Evolutionary conservation across 805 yeast species (phyloP), one percentile per base, ranked within the genome.

Genomic region (Sugiyamaella marilandica): DNA sequence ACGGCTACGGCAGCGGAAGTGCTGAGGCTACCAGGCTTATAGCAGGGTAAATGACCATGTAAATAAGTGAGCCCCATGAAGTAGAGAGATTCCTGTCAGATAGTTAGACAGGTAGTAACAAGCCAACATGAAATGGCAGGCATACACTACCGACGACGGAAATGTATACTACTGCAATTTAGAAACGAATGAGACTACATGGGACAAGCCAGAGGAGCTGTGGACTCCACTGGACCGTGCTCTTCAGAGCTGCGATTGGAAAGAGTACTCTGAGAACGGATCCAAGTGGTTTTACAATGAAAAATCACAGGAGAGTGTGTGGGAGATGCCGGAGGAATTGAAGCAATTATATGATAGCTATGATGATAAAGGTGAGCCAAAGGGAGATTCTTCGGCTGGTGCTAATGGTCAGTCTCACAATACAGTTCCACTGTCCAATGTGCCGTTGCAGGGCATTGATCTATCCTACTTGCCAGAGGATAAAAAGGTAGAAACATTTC

Each of bases 151-250:
- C 59, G 80, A 78, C 10, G 80, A 80, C 49, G 94, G 95, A 0
- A 74, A 83, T 47, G 71, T 73, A 1, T 91, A 90, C 69, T 90
- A 85, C 68, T 87, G 81, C 66, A 82, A 90, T 57, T 50, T 78
- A 0, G 74, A 65, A 26, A 84, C 92, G 0, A 78, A 81, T 47
- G 81, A 81, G 58, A 82, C 96, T 0, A 80, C 83, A 48, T 89
- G 97, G 96, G 87, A 85, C 24, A 81, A 82, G 57, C 97, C 97
- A 0, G 78, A 68, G 14, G 85, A 76, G 49, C 62, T 77, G 21
- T 66, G 61, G 44, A 68, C 75, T 1, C 58, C 52, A 10, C 41
- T 49, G 2, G 66, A 69, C 52, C 58, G 75, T 69, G 76, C 79
- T 24, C 73, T 82, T 14, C 73, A 70, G 36, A 70, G 71, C 18